These are phyloP conservation scores for Nitzschia sp. DNA, from an alignment of 108 stramenopile species.

Conservation along the genomic window DNA sequence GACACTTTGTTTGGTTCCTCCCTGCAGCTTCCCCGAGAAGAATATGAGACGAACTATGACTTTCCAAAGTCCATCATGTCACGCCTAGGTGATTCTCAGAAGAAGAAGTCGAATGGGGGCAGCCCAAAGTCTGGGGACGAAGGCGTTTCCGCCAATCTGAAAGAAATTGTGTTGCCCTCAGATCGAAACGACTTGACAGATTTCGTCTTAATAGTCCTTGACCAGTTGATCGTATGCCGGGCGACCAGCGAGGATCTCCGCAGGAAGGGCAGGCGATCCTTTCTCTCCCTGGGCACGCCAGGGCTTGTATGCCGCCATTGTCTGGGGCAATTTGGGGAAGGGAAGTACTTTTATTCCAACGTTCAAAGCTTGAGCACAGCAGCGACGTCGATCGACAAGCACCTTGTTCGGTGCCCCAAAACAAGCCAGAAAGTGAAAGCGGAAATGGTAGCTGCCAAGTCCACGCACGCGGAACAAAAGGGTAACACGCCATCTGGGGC, in stretches of 20 bases:
- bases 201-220: conserved; percentile 40
- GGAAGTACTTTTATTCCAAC: conserved; percentile 48
- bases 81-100: conserved; percentile 3
- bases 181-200: conserved; percentile 43
- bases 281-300: conserved; percentile 34
- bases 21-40: conserved; percentile 34
- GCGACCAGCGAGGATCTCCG: conserved; percentile 37
- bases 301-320: conserved; percentile 58
- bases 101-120: neutral
- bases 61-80: conserved; percentile 11
- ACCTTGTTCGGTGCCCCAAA: conserved; percentile 36
- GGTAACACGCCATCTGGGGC: conserved; percentile 33
- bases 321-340: conserved; percentile 41
- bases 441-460: conserved; percentile 20
- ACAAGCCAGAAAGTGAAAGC: conserved; percentile 28
- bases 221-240: conserved; percentile 34
- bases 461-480: conserved; percentile 35
- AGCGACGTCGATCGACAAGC: conserved; percentile 42
- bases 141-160: neutral
- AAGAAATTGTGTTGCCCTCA: conserved; percentile 16
- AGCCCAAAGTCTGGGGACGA: neutral
- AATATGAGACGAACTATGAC: conserved; percentile 27
- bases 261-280: conserved; percentile 22
- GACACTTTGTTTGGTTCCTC: conserved; percentile 16
- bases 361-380: conserved; percentile 45